Evolutionary conservation across 345 rosid species (phyloP).

Genomic region (Salix caprea): DNA sequence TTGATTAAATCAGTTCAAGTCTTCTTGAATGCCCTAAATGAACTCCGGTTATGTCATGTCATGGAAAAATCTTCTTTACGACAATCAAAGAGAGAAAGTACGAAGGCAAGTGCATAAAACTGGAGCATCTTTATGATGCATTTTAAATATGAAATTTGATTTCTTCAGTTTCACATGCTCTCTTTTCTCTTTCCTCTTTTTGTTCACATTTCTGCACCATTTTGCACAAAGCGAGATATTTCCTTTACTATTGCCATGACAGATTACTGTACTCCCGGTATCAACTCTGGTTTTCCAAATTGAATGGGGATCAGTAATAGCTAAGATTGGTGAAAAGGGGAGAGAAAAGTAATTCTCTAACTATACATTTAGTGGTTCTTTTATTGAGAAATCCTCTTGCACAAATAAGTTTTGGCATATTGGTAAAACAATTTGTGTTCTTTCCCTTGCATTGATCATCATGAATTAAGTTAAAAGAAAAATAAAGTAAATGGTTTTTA

Average conservation of each 20-base stretch:
- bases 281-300: background rate
- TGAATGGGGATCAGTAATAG: too few relatives aligned
- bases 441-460: background rate
- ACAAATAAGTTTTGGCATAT: background rate
- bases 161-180: background rate
- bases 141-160: background rate
- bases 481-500: background rate
- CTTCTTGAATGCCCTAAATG: conserved; percentile 72
- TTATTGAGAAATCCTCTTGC: too few relatives aligned
- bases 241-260: background rate
- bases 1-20: conserved; percentile 84
- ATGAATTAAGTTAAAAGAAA: background rate
- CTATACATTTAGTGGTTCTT: too few relatives aligned
- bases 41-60: conserved; percentile 70
- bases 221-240: background rate
- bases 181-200: background rate
- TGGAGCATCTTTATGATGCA: conserved; percentile 3
- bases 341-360: background rate
- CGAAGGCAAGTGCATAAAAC: conserved; percentile 40
- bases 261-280: background rate
- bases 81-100: conserved; percentile 49
- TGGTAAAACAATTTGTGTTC: background rate
- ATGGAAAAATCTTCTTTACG: conserved; percentile 50
- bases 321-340: background rate
- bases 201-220: background rate